Evolutionary conservation across 1,284 basidiomycete genomes (phyloP).

Genomic region (Mixia osmundae): DNA sequence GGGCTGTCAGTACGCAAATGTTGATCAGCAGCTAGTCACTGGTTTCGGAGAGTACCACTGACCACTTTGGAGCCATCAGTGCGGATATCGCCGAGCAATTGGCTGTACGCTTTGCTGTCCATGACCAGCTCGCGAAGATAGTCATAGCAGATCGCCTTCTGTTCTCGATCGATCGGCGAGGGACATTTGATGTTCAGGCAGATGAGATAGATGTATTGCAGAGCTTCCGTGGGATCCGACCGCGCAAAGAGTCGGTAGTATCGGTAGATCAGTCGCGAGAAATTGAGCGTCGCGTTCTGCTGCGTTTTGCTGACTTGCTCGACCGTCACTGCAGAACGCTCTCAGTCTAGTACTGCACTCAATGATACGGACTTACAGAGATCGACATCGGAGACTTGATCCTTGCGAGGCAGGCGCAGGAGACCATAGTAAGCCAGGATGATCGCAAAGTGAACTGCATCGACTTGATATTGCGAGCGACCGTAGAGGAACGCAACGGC

Average conservation of each 20-base stretch:
- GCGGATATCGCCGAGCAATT: slow-evolving; percentile 70
- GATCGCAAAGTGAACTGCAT: slow-evolving; percentile 84
- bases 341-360: neutral
- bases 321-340: neutral
- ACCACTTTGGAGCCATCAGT: slow-evolving; percentile 53
- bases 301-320: slow-evolving; percentile 1
- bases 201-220: slow-evolving; percentile 87
- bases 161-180: slow-evolving; percentile 44
- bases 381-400: slow-evolving; percentile 56
- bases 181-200: slow-evolving; percentile 33
- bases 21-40: neutral
- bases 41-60: neutral
- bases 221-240: slow-evolving; percentile 71
- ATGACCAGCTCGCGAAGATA: slow-evolving; percentile 71
- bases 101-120: slow-evolving; percentile 55
- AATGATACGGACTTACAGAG: slow-evolving; percentile 34
- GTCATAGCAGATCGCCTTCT: slow-evolving; percentile 64
- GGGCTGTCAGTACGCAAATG: slow-evolving; percentile 34
- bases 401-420: slow-evolving; percentile 50
- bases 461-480: slow-evolving; percentile 63
- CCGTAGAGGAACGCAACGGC: slow-evolving; percentile 78
- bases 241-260: slow-evolving; percentile 79
- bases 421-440: slow-evolving; percentile 84
- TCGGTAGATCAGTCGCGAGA: slow-evolving; percentile 69
- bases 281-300: slow-evolving; percentile 25